Evolutionary conservation across 306 rosid genomes (phyloP), one percentile per base, ranked within the genome.

Genomic region (apple (Malus domestica)): DNA sequence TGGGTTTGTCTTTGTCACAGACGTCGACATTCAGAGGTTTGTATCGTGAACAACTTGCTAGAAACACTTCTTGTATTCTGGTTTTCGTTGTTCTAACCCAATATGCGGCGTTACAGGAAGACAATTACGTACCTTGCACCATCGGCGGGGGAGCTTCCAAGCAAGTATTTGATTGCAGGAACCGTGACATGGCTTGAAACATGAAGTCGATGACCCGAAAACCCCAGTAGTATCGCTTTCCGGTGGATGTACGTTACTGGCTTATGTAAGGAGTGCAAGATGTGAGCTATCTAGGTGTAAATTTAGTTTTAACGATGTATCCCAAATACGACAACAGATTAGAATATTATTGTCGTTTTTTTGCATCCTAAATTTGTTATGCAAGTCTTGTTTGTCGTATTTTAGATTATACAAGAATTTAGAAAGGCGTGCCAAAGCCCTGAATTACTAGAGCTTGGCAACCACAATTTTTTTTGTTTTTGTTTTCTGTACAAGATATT

Each of bases 91-190:
- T 49, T 71, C 75, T 86, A 42, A 86, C 81, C 46, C 51, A 74
- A 51, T 72, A 45, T 75, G 30, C 70, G 45, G 65, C 29, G 46
- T 70, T 76, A 25, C 98, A 95, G 99, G 89, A 95, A 95, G 88
- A 95, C 87, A 83, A 72, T 95, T 29, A 92, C 97, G 23, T 95
- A 89, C 82, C 93, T 90, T 32, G 92, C 96, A 54, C 98, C 98
- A 13, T 80, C 96, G 13, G 89, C 93, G 2, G 98, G 97, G 35
- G 97, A 92, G 4, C 97, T 95, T 80, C 98, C 98, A 4, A 83
- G 96, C 90, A 92, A 90, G 81, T 90, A 85, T 87, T 81, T 90
- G 87, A 88, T 90, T 67, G 62, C 85, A 72, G 97, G 98, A 80
- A 74, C 90, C 68, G 78, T 95, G 86, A 86, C 97, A 45, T 92